These are phyloP conservation scores for Hibiscus tridactylites DNA, from an alignment of 345 rosid species.

Conservation along the genomic window DNA sequence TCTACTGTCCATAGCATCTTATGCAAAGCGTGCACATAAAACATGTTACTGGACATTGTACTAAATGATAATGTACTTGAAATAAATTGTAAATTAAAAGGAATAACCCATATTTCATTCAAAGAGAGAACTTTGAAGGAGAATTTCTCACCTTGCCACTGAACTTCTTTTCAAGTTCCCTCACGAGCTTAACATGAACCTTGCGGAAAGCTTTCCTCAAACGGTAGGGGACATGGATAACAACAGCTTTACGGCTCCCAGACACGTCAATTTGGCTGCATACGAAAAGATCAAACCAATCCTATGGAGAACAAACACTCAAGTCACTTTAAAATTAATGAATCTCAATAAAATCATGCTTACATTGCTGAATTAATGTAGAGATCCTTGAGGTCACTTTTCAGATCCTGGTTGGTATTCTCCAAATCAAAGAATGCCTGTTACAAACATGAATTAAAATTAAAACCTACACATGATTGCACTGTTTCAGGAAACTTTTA, in stretches of 20 bases:
- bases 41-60: not conserved
- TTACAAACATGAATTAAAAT: not conserved
- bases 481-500: not conserved
- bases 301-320: not conserved
- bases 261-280: slow-evolving; percentile 76
- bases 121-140: not conserved
- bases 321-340: not conserved
- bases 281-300: not conserved
- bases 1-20: not conserved
- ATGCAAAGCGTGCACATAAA: not conserved
- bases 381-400: slow-evolving; percentile 81
- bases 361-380: slow-evolving; percentile 69
- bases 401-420: slow-evolving; percentile 65
- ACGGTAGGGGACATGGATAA: slow-evolving; percentile 69
- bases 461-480: not conserved
- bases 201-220: slow-evolving; percentile 71
- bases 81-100: not conserved
- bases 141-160: slow-evolving; percentile 58
- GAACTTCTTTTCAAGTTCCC: slow-evolving; percentile 90
- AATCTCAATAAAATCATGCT: slow-evolving; percentile 13
- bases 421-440: slow-evolving; percentile 84
- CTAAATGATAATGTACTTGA: not conserved
- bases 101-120: not conserved
- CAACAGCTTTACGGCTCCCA: slow-evolving; percentile 71
- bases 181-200: slow-evolving; percentile 74